Base-by-base conservation (phyloP, 495 filamentous ascomycete species). In the Hypoxylon lenormandii region DNA sequence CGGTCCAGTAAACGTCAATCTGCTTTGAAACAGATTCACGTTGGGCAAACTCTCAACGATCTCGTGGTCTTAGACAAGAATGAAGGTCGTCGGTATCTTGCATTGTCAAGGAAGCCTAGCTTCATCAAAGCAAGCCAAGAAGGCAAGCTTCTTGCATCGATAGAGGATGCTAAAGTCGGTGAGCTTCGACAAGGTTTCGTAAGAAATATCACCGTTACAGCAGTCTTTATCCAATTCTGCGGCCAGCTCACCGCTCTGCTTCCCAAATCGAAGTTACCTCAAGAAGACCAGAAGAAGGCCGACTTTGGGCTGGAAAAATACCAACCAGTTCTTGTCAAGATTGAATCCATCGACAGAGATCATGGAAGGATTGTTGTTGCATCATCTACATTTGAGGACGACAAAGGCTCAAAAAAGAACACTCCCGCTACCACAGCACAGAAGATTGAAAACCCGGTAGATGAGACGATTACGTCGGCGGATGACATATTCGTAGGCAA, bases 31-130 rank as follows among this genome's bases (percentile, higher is more conserved):
- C 90, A 89, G 72, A 87, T 97, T 42, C 86, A 91, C 50, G 88
- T 93, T 49, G 93, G 91, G 16, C 92, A 96, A 74, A 89, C 83
- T 28, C 80, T 97, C 56, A 86, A 86, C 19, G 90, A 96, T n/a
- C 80, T 98, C n/a, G 80, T 95, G 22, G 85, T 97, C 22, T 75
- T 98, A 19, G 87, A 90, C 47, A 97, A 94, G 71, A 84, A 91
- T 52, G 88, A 92, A 65, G 82, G 83, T 23, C 92, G 88, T 47
- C 86, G 87, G 23, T 84, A 90, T 26, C 87, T 97, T 72, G 83
- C 83, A 22, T 81, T 98, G 10, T 89, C 91, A 2, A 88, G 88
- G 78, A 95, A 96, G 76, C 88, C 92, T 23, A 92, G 87, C 64
- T 81, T 98, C 22, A 84, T 96, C 60, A 89, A 92, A 73, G 92